Evolutionary conservation across 306 rosid genomes (phyloP), one percentile per base, ranked within the genome.

Genomic region (Cicer cuneatum): DNA sequence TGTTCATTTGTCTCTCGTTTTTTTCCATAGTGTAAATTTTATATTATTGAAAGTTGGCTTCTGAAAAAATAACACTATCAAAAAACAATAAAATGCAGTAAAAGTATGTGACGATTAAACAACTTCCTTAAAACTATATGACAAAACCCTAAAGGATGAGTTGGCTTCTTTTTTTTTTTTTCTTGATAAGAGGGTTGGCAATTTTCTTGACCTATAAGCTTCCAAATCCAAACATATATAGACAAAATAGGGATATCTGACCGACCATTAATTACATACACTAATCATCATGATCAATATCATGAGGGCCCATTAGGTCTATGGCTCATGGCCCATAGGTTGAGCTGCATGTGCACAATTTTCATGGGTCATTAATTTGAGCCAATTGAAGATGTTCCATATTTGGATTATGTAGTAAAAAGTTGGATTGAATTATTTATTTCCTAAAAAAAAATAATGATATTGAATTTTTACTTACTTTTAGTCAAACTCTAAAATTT

Each of bases 201-300:
- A 56, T 58, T 69, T 43, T 38, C 64, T 69, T 77, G 47, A 53
- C 46, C 53, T 60, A 58, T 10, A 54, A 63, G 43, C 78, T 63
- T 52, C 49, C 56, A 49, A 49, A 53, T 14, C 8, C 56, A 2
- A 70, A 18, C 56, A 38, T 35, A 66, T 66, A 73, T 66, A 53
- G 47, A 47, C 58, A 47, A 7, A 40, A 58, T 19, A 7, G 62
- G 6, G 69, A 21, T 56, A 65, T 64, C 15, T 72, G 46, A 79
- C 48, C 56, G 12, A 8, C 69, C 12, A 59, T 37, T 73, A 51
- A 60, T 60, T 66, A 41, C 72, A 21, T 33, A 29, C 10, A 61
- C n/a, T 43, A 73, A 42, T 60, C 66, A 41, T 48, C 42, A 57
- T 41, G 7, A 43, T 53, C 5, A 29, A 29, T 29, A 29, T 29